Percentiles rank a stretch among this genome's conserved stretches.
Conservation (phyloP, 176 grass and related monocot genomes). For the Carex scoparia region DNA sequence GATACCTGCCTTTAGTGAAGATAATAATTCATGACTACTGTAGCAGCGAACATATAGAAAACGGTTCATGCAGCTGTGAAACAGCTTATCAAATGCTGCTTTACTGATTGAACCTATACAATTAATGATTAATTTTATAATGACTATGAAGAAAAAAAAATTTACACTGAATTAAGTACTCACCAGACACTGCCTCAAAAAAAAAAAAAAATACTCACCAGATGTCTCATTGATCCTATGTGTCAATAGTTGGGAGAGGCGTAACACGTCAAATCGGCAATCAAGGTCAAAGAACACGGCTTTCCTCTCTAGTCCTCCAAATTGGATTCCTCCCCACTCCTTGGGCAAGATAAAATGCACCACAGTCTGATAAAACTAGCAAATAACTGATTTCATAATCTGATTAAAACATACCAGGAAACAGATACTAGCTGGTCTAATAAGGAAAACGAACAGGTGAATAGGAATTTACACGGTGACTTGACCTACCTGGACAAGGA, state of each 20-base stretch:
- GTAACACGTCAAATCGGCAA: constrained; percentile 81
- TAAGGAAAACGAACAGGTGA: background rate
- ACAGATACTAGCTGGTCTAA: background rate
- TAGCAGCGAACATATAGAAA: constrained; percentile 81
- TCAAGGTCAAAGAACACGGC: constrained; percentile 79
- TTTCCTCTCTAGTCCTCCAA: constrained; percentile 57
- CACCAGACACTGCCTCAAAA: too few species aligned
- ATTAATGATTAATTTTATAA: background rate
- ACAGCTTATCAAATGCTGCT: constrained; percentile 37
- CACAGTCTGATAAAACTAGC: constrained; percentile 42
- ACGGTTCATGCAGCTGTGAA: constrained; percentile 63
- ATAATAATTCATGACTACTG: constrained; percentile 59
- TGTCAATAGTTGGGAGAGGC: constrained; percentile 58
- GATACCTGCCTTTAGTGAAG: constrained; percentile 67
- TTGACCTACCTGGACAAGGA: constrained; percentile 60
- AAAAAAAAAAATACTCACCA: constrained; percentile 21
- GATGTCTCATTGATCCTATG: constrained; percentile 32
- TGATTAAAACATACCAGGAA: background rate
- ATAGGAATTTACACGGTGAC: too few species aligned
- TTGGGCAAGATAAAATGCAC: constrained; percentile 77
- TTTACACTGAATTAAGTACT: too few species aligned
- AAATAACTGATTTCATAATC: background rate
- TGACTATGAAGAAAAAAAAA: background rate
- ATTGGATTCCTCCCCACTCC: constrained; percentile 64
- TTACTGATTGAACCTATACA: constrained; percentile 41